phyloP scores from a whole-genome alignment of 2,329 filamentous ascomycete species.

The Passalora sequoiae region DNA sequence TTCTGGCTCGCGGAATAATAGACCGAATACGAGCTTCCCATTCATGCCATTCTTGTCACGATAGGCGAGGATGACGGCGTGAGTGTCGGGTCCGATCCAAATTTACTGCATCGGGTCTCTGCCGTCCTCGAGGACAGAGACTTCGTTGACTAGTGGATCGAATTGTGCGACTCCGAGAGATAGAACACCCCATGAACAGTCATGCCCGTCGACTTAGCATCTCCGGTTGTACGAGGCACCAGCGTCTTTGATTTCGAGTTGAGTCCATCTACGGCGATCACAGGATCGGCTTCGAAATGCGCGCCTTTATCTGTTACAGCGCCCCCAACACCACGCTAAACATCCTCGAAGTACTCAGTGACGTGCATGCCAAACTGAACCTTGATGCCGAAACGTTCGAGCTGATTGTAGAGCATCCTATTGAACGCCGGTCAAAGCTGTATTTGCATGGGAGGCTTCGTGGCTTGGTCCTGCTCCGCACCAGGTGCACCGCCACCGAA shows the following conservation, averaged over 20 bases:
- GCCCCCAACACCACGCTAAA: slow-evolving; percentile 23
- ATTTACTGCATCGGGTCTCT: slow-evolving; percentile 17
- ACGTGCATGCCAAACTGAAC: slow-evolving; percentile 26
- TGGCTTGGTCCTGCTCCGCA: slow-evolving; percentile 8
- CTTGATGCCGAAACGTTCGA: slow-evolving; percentile 20
- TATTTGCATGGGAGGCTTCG: slow-evolving; percentile 18
- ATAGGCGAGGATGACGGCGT: slow-evolving; percentile 37
- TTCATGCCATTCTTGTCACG: slow-evolving; percentile 43
- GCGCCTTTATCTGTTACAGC: slow-evolving; percentile 36
- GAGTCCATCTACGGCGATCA: slow-evolving; percentile 32
- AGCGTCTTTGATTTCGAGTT: slow-evolving; percentile 11
- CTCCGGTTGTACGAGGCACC: slow-evolving; percentile 8
- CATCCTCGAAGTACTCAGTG: slow-evolving; percentile 44
- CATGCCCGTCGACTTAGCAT: slow-evolving; percentile 18
- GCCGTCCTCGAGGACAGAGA: no score
- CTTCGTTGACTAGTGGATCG: no score
- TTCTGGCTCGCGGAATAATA: slow-evolving; percentile 42
- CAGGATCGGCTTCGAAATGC: slow-evolving; percentile 39
- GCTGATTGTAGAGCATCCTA: slow-evolving; percentile 20
- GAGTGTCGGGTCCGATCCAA: slow-evolving; percentile 22
- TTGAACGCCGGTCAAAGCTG: slow-evolving; percentile 19
- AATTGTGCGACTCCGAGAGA: slow-evolving; percentile 18
- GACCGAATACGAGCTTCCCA: slow-evolving; percentile 47
- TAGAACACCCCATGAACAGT: slow-evolving; percentile 21
- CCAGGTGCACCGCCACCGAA: slow-evolving; percentile 11